These are phyloP conservation scores for Fusarium virguliforme DNA, from an alignment of 2,329 filamentous ascomycete genomes.

Conservation along the genomic window DNA sequence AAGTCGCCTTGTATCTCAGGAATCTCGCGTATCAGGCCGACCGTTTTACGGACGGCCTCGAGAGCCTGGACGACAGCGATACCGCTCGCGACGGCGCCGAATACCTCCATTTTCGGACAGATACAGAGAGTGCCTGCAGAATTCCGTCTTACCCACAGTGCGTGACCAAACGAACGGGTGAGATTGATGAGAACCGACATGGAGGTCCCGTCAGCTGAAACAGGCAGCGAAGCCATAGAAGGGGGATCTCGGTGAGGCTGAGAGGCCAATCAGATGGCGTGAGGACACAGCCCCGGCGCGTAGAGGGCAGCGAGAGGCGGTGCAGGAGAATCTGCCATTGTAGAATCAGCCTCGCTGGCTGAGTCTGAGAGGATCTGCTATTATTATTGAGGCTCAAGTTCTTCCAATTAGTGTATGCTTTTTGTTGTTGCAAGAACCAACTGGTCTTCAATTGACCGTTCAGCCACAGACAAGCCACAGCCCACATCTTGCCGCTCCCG, in stretches of 20 bases:
- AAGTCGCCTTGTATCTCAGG: conserved; percentile 33
- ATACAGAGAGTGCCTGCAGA: neutral
- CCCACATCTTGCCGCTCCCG: conserved; percentile 1
- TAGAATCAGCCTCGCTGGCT: neutral
- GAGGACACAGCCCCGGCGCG: conserved; percentile 12
- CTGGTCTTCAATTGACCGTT: neutral
- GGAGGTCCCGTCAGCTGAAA: neutral
- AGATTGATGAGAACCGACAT: neutral
- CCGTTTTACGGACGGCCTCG: conserved; percentile 22
- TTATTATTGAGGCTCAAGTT: neutral
- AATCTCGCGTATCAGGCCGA: conserved; percentile 21
- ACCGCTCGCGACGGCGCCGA: conserved; percentile 31
- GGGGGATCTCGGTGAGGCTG: neutral
- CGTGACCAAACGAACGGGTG: neutral
- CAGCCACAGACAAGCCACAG: neutral
- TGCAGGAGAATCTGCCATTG: neutral
- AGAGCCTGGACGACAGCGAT: conserved; percentile 31
- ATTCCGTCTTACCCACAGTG: neutral
- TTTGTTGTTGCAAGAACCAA: neutral
- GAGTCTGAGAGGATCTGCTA: neutral
- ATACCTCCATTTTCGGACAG: conserved; percentile 26
- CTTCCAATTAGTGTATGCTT: neutral
- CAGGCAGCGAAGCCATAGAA: neutral
- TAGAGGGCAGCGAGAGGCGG: neutral
- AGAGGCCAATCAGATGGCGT: conserved; percentile 21